Base-by-base conservation (phyloP, 2,329 filamentous ascomycete genomes). In the Teratosphaeria zuluensis region DNA sequence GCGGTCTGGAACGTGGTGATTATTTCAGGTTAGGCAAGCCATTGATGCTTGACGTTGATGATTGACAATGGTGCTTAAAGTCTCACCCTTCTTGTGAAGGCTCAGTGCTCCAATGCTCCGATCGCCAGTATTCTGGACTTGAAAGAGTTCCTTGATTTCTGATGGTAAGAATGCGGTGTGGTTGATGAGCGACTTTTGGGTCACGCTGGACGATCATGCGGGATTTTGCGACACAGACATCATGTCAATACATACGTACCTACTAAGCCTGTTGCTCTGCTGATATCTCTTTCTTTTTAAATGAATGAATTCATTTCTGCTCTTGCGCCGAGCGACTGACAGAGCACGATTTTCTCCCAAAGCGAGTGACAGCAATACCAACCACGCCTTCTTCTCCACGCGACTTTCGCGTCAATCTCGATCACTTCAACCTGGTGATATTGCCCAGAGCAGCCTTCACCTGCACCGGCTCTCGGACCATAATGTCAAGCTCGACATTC, bases 401-500 rank as follows among this genome's bases (percentile, higher is more conserved):
- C 16, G 5, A 9, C 19, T n/a, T 8, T n/a, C n/a, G 12, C 3
- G 7, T 38, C 33, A 19, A 4, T 11, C n/a, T 48, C 19, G 6
- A 9, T 48, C 42, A 48, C n/a, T 19, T 48, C 42, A 48, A 19
- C 19, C 42, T 48, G n/a, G 42, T 48, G 3, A 48, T 48, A 3
- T n/a, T n/a, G 42, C 42, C 42, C 16, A 19, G 42, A 48, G 42
- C 42, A 48, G 42, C n/a, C 19, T 48, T 48, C n/a, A 48, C 42
- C 42, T 48, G 42, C 42, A 59, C 57, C 38, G 88, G 87, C 77
- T 91, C 87, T 61, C 89, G 80, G 56, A 92, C 86, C 89, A 95
- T 95, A 74, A 91, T 87, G 69, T 88, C 87, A 72, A 92, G 76
- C 59, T 78, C 78, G 55, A 92, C 80, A 31, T 86, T 82, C 60